Evolutionary conservation across 305 asterid genomes (phyloP), one percentile per base, ranked within the genome.

Genomic region (Plantago coronopus): DNA sequence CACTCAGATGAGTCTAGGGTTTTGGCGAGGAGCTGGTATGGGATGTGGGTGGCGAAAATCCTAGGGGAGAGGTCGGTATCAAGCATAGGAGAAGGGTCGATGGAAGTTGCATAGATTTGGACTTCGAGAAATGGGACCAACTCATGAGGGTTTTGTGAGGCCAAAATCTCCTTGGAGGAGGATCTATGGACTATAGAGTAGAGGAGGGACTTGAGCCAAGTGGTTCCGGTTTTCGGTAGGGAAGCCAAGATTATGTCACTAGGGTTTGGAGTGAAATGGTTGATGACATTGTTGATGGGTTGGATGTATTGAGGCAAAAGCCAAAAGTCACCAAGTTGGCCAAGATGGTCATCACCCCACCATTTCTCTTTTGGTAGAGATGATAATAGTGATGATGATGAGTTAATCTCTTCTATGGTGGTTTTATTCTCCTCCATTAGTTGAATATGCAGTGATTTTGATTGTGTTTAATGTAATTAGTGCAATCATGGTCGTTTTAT

Each of bases 191-290:
- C 57, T 7, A 51, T 51, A 38, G 57, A 51, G 29, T 23, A 51
- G 2, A 23, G 25, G 6, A 51, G 57, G 0, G 57, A 51, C 23
- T 51, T 51, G 11, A 51, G 57, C 57, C 57, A 51, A 14, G 57
- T 51, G 17, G 57, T 51, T n/a, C 57, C 57, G 17, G 57, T 51
- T 51, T 51, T 51, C 8, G 57, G 57, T 15, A 51, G n/a, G 0
- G 57, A 51, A 51, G 57, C 38, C 19, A 51, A 51, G 57, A 51
- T 51, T 51, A 51, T 51, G 6, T 51, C 57, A 51, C 57, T 51
- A 51, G 57, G 57, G 29, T 21, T 29, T 51, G 57, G 57, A 14
- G 25, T 22, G 37, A 51, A 51, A 51, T 23, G 38, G 38, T 51
- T 51, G 37, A 51, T 51, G 19, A 51, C 57, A 21, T 34, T 51